Evolutionary conservation across 208 protist species (phyloP).

Genomic region (Trypanosoma rangeli): DNA sequence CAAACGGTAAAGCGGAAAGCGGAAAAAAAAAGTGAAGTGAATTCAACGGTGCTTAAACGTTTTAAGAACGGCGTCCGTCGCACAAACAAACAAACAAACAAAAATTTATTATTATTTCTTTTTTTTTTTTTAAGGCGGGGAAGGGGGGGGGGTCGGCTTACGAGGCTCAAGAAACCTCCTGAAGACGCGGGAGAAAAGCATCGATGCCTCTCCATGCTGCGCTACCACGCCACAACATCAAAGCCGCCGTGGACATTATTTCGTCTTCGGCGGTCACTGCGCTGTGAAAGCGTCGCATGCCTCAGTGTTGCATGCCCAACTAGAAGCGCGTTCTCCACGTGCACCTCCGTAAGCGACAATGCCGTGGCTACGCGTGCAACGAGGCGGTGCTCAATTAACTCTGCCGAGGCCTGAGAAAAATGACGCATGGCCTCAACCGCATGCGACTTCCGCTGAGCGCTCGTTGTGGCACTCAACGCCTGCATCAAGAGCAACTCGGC

Average conservation of each 20-base stretch:
- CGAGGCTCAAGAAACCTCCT: too few species aligned
- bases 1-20: neutral
- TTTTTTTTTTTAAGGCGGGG: too few species aligned
- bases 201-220: neutral
- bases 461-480: slow-evolving; percentile 12
- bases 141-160: too few species aligned
- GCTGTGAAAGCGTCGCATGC: slow-evolving; percentile 29
- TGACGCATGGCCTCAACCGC: slow-evolving; percentile 56
- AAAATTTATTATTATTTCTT: neutral
- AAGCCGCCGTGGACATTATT: neutral
- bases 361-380: slow-evolving; percentile 31
- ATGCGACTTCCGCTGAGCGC: slow-evolving; percentile 26
- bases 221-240: slow-evolving; percentile 11
- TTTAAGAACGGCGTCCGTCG: neutral
- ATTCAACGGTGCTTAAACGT: neutral
- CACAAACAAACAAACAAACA: neutral
- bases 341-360: slow-evolving; percentile 50
- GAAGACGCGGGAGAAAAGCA: neutral
- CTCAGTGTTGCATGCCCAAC: slow-evolving; percentile 50
- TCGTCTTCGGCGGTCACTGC: neutral
- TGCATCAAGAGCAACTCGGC: slow-evolving; percentile 56
- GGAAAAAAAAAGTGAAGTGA: neutral
- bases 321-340: slow-evolving; percentile 51
- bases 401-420: slow-evolving; percentile 37
- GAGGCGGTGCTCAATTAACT: slow-evolving; percentile 27